Base-by-base conservation (phyloP, 225 moss, liverwort and hornwort genomes). In the Physcomitrellopsis africana region DNA sequence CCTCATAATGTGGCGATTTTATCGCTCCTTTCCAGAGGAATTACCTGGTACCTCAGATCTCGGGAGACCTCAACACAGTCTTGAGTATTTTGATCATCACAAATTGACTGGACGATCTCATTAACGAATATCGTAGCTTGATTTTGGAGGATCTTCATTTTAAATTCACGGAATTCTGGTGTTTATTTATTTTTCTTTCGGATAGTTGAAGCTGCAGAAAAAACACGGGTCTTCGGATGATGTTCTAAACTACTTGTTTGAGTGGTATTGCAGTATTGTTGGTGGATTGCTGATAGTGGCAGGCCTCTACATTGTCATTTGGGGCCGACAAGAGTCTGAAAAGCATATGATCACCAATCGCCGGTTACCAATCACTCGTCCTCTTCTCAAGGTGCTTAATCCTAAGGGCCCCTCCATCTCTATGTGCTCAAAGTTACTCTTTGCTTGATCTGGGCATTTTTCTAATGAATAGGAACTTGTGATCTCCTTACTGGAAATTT, bases 321-420 rank as follows among this genome's bases (percentile, higher is more conserved):
- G 94, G 97, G 92, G 94, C 43, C 94, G 89, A 54, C 86, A 76
- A 74, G 82, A 93, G 77, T 82, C 83, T 54, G 90, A 93, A 64
- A 87, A 84, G 47, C n/a, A 84, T 51, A 56, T 64, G 61, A 70
- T 77, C 67, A 4, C 52, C 46, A 75, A 86, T 63, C 85, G 76
- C 19, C 87, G 87, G 44, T 61, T 81, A 49, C 77, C 84, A 27
- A 51, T 78, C 49, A 78, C 81, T 14, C 32, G 32, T 64, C 93
- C 91, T 71, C 85, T 90, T 63, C 92, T 94, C 65, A 94, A 96
- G 94, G 96, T 94, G 94, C 91, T 92, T 75, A 88, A 83, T 79
- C 91, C 94, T 67, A 89, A 90, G 85, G 83, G 76, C 67, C 53
- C 84, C 67, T 79, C 89, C 80, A 86, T 80, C 70, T 70, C 79